Evolutionary conservation across 2,329 filamentous ascomycete species (phyloP), one percentile per base, ranked within the genome.

Genomic region (Neonectria coccinea): DNA sequence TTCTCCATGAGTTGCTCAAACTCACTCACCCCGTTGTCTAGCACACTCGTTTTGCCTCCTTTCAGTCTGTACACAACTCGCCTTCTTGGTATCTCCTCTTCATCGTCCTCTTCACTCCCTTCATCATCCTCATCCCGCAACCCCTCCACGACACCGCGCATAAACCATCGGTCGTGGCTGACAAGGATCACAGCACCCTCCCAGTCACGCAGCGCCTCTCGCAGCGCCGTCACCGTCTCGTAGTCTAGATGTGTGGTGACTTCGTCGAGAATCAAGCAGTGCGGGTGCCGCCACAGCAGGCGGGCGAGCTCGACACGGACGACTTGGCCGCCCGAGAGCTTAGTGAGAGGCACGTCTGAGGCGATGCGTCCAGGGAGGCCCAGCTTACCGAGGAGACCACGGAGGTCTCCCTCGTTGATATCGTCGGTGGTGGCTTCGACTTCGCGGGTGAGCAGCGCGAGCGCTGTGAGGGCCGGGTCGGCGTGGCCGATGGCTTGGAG

Each of bases 241-340:
- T 91, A 92, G 75, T 97, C 93, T 44, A 97, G 83, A 81, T 97
- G 93, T 1, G 93, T 95, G 7, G 92, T 96, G 25, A 93, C 90
- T 76, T 93, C 93, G 75, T 95, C 92, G 8, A 95, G 84, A 6
- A 95, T 84, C 2, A 95, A 83, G 61, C 92, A 85, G 68, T 94
- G 92, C 20, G 92, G 92, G 4, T 86, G 82, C 44, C 81, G 81
- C 84, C 89, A 90, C 39, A 95, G 79, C n/a, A 94, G 79, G 52
- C 87, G 85, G 1, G 91, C 91, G 54, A 95, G 81, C 65, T 90
- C 89, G 57, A 82, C 81, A 18, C 86, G 80, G 53, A 91, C 91
- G 22, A 93, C 85, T 78, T 97, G 93, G 0, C 93, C 93, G 44
- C 93, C 93, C 0, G 92, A 95, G 1, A 97, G 83, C 74, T 89